phyloP scores from a whole-genome alignment of 495 filamentous ascomycete genomes.

The Evansstolkia leycettana region DNA sequence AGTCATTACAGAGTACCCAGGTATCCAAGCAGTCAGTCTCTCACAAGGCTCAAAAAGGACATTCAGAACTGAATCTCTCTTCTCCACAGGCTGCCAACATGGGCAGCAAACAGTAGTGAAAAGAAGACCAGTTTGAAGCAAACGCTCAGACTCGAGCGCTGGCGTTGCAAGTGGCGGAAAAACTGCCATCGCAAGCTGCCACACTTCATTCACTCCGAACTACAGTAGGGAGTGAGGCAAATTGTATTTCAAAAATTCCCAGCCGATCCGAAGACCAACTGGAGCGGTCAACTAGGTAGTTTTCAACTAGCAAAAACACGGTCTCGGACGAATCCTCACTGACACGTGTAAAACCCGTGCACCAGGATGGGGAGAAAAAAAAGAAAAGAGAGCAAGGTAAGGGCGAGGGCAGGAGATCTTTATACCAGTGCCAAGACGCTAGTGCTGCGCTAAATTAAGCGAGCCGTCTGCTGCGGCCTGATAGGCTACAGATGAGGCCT shows the following conservation, averaged over 20 bases:
- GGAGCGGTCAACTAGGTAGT: conserved; percentile 41
- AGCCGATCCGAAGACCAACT: conserved; percentile 30
- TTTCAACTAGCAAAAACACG: conserved; percentile 51
- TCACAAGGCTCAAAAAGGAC: no score
- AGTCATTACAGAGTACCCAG: no score
- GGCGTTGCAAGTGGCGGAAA: no score
- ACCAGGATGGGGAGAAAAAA: conserved; percentile 37
- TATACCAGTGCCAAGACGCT: conserved; percentile 12
- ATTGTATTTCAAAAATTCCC: conserved; percentile 39
- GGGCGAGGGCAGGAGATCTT: neutral
- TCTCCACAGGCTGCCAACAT: conserved; percentile 33
- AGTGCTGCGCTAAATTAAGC: conserved; percentile 20
- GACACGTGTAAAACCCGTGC: conserved; percentile 44
- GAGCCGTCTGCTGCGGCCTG: no score
- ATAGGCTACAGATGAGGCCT: no score
- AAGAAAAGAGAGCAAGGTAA: conserved; percentile 20
- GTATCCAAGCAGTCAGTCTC: no score
- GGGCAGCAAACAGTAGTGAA: conserved; percentile 30
- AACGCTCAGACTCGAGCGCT: no score
- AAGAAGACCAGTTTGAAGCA: conserved; percentile 20
- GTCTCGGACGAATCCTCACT: conserved; percentile 47
- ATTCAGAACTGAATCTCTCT: no score
- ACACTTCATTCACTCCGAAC: neutral
- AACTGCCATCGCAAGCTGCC: no score
- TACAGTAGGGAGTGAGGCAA: conserved; percentile 4